These are phyloP conservation scores for Chytriomyces hyalinus DNA, from an alignment of 192 early-diverging fungal genomes.

Conservation along the genomic window DNA sequence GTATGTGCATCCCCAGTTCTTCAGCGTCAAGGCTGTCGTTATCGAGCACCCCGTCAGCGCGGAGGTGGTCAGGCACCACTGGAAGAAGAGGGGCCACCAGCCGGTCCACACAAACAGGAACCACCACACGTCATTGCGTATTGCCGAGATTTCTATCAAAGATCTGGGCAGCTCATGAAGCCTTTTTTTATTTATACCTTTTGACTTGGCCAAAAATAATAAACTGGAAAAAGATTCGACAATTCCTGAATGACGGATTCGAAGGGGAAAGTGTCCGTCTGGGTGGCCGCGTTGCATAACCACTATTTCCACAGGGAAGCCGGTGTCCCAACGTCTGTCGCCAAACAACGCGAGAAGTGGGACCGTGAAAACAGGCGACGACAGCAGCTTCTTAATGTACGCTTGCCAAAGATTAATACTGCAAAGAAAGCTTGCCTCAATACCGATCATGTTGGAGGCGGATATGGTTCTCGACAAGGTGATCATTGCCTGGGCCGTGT, in stretches of 20 bases:
- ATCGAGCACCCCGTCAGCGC: slow-evolving; percentile 78
- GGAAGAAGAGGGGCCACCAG: slow-evolving; percentile 46
- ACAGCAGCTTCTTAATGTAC: neutral
- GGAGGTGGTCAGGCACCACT: slow-evolving; percentile 43
- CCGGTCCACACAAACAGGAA: slow-evolving; percentile 43
- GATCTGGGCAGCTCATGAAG: slow-evolving; percentile 21
- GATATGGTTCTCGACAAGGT: slow-evolving; percentile 10
- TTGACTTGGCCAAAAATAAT: neutral
- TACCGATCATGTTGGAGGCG: neutral
- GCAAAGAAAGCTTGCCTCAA: too few species aligned
- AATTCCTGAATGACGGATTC: neutral
- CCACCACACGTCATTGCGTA: slow-evolving; percentile 54
- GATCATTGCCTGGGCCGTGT: neutral
- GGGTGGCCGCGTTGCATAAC: slow-evolving; percentile 18
- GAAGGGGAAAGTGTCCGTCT: neutral
- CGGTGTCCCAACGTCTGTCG: neutral
- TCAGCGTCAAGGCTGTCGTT: slow-evolving; percentile 81
- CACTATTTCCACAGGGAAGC: neutral
- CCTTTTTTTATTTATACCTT: slow-evolving; percentile 5
- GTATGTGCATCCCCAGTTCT: slow-evolving; percentile 74
- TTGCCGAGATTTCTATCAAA: slow-evolving; percentile 52
- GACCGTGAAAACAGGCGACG: slow-evolving; percentile 1
- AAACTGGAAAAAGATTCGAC: neutral
- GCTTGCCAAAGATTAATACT: neutral
- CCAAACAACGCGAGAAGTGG: slow-evolving; percentile 24